These are phyloP conservation scores for Blastobotrys americana DNA, from an alignment of 805 yeast species.

Conservation along the genomic window DNA sequence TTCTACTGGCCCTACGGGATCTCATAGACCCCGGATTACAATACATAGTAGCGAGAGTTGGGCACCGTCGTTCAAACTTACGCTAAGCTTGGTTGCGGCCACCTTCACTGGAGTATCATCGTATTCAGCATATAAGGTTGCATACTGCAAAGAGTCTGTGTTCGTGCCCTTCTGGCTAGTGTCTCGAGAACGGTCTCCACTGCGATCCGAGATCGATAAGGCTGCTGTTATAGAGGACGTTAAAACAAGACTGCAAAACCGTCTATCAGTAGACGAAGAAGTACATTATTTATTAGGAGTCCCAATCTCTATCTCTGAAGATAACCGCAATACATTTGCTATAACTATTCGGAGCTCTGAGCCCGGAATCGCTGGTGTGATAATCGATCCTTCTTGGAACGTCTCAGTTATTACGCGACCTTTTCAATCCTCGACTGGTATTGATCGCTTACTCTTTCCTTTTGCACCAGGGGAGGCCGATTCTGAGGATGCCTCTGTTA, in stretches of 20 bases:
- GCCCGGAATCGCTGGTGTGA: slow-evolving; percentile 18
- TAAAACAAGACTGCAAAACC: slow-evolving; percentile 11
- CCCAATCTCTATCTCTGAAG: slow-evolving; percentile 9
- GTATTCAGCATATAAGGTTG: slow-evolving; percentile 13
- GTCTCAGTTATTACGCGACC: slow-evolving; percentile 15
- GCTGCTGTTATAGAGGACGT: slow-evolving; percentile 11
- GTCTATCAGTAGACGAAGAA: slow-evolving; percentile 19
- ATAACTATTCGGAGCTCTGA: slow-evolving; percentile 12
- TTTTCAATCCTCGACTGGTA: slow-evolving; percentile 9
- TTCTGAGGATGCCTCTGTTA: slow-evolving; percentile 12
- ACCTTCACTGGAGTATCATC: slow-evolving; percentile 8
- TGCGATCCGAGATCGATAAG: slow-evolving; percentile 15
- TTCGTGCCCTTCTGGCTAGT: slow-evolving; percentile 20
- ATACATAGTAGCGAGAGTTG: background rate
- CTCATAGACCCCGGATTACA: too few species aligned
- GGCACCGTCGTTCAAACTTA: slow-evolving; percentile 9
- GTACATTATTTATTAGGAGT: slow-evolving; percentile 15
- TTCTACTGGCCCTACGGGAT: too few species aligned
- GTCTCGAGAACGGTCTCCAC: slow-evolving; percentile 13
- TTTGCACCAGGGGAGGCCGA: slow-evolving; percentile 14
- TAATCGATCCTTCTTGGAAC: slow-evolving; percentile 13
- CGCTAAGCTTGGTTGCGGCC: slow-evolving; percentile 10
- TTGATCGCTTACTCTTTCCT: slow-evolving; percentile 14
- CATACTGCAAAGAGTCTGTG: slow-evolving; percentile 12
- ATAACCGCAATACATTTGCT: slow-evolving; percentile 7